phyloP scores from a whole-genome alignment of 257 asterid species.

The Hygrophila difformis region DNA sequence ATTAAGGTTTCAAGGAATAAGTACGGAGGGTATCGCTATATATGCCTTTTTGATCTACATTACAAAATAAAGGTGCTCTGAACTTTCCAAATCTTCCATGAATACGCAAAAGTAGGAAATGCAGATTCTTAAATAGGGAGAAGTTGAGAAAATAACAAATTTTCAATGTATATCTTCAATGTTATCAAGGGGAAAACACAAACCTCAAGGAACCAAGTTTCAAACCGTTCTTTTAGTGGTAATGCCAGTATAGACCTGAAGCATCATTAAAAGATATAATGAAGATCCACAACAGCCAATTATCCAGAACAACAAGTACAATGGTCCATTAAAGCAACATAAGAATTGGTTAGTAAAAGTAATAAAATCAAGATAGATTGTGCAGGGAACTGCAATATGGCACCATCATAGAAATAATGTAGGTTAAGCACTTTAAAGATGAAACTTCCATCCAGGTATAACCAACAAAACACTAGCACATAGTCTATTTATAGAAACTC shows the following conservation, averaged over 20 bases:
- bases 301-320: constrained; percentile 3
- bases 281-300: constrained; percentile 2
- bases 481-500: too few species aligned
- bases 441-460: too few species aligned
- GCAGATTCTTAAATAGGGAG: neutral
- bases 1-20: too few species aligned
- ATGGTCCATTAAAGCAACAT: constrained; percentile 2
- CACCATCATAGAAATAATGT: too few species aligned
- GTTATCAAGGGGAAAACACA: constrained; percentile 14
- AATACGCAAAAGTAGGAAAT: constrained; percentile 3
- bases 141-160: neutral
- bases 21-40: too few species aligned
- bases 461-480: too few species aligned
- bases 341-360: too few species aligned
- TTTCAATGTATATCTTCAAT: neutral
- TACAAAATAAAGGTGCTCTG: neutral
- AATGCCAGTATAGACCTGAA: constrained; percentile 51
- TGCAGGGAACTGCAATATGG: too few species aligned
- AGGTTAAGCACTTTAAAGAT: too few species aligned
- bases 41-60: neutral
- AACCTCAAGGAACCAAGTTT: constrained; percentile 62
- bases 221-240: constrained; percentile 67
- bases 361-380: too few species aligned
- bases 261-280: constrained; percentile 18
- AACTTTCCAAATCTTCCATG: neutral